phyloP scores from a whole-genome alignment of 176 grass and related monocot species.

The Avena eriantha region DNA sequence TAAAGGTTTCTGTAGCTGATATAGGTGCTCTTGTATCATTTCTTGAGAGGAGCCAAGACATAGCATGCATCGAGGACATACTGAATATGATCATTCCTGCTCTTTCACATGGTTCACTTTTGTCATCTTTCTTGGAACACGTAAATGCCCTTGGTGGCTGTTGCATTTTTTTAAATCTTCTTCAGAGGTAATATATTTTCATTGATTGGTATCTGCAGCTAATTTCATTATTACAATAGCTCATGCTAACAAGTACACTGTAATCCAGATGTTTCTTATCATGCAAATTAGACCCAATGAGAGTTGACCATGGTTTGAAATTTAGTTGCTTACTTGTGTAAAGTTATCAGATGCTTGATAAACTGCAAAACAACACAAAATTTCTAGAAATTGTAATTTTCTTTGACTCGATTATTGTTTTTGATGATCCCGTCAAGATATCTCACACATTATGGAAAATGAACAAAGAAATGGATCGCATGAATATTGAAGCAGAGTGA shows the following conservation, averaged over 20 bases:
- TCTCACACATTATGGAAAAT: neutral
- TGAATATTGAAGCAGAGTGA: slow-evolving; percentile 11
- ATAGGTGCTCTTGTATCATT: slow-evolving; percentile 69
- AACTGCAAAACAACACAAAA: slow-evolving; percentile 12
- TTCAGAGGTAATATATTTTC: slow-evolving; percentile 59
- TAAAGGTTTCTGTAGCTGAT: slow-evolving; percentile 60
- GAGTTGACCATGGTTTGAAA: slow-evolving; percentile 46
- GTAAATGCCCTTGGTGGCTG: slow-evolving; percentile 72
- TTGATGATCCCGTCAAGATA: neutral
- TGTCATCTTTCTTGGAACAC: slow-evolving; percentile 67
- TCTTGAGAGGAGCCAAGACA: slow-evolving; percentile 75
- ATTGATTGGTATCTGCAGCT: neutral
- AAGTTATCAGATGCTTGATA: slow-evolving; percentile 28
- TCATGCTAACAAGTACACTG: neutral
- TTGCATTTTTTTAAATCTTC: slow-evolving; percentile 72
- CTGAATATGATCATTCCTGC: slow-evolving; percentile 70
- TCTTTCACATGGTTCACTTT: slow-evolving; percentile 59
- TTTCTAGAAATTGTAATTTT: slow-evolving; percentile 1
- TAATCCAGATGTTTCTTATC: slow-evolving; percentile 23
- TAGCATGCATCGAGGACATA: slow-evolving; percentile 79
- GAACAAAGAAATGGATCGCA: neutral
- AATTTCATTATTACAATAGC: slow-evolving; percentile 23
- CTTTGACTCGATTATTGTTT: slow-evolving; percentile 22
- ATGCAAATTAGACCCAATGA: slow-evolving; percentile 29
- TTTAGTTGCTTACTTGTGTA: slow-evolving; percentile 31